These are phyloP conservation scores for Ustilago crameri DNA, from an alignment of 1,284 basidiomycete genomes.

Conservation along the genomic window DNA sequence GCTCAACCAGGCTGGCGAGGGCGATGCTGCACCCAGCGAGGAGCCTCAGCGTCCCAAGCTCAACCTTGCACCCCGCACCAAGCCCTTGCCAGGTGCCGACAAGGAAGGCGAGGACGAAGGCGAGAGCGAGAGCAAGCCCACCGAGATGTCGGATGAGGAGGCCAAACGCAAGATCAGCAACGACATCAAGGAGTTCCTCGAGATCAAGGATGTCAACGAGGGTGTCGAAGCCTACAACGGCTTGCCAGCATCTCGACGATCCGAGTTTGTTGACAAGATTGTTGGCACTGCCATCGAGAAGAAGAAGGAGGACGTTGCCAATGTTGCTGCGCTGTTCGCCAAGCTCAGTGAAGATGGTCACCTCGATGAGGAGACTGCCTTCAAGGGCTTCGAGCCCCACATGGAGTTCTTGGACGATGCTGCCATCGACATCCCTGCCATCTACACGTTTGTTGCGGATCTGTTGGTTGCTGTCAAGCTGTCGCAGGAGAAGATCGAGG, in stretches of 20 bases:
- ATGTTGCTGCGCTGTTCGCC: conserved; percentile 64
- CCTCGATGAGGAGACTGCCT: conserved; percentile 72
- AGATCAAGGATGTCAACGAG: conserved; percentile 79
- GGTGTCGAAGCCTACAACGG: conserved; percentile 75
- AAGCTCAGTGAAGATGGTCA: conserved; percentile 51
- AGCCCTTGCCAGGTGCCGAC: conserved; percentile 70
- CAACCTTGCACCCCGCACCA: conserved; percentile 75
- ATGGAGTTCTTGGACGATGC: conserved; percentile 85
- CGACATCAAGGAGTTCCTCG: conserved; percentile 71
- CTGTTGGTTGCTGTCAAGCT: conserved; percentile 53
- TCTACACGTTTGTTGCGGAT: conserved; percentile 78
- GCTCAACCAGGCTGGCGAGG: conserved; percentile 53
- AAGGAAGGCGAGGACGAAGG: conserved; percentile 55
- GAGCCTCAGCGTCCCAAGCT: conserved; percentile 79
- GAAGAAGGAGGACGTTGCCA: conserved; percentile 83
- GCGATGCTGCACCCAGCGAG: conserved; percentile 65
- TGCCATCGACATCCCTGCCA: conserved; percentile 87
- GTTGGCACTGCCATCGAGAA: conserved; percentile 79
- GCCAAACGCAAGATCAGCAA: conserved; percentile 79
- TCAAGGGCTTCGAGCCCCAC: conserved; percentile 75
- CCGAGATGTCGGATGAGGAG: conserved; percentile 75
- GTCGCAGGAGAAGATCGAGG: conserved; percentile 60
- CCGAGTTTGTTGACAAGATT: conserved; percentile 79
- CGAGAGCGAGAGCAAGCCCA: conserved; percentile 71
- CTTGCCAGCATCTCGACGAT: conserved; percentile 76